Evolutionary conservation across 1,284 basidiomycete species (phyloP), one percentile per base, ranked within the genome.

Genomic region (Tilletia caries): DNA sequence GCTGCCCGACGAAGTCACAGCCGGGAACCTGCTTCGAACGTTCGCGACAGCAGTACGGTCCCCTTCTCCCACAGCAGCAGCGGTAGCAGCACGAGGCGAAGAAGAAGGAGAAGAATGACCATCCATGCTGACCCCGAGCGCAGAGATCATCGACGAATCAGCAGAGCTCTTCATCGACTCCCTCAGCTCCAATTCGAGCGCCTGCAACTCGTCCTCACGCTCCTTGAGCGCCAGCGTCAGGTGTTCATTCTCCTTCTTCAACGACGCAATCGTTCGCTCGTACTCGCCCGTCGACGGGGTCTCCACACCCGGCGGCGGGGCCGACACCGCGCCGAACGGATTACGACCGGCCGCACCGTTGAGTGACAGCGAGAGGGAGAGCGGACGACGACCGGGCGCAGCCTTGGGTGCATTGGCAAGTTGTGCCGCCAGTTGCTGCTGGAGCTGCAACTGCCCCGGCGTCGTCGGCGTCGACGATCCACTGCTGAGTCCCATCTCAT

Each of bases 221-320:
- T 80, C 78, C 69, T 75, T 76, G 23, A 80, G 71, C 29, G 71
- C 75, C 58, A 76, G 75, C 44, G 79, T 76, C 65, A 80, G 68
- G 6, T 74, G 70, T 71, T 76, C 71, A 18, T 74, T 71, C 69
- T 79, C 78, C 68, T 73, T 77, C 67, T 80, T 76, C 15, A 80
- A 70, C 62, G 73, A 78, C 10, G 73, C 71, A 65, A 78, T 73
- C 54, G 76, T 77, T 25, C 79, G 68, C 65, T 80, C 78, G 73
- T 75, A 78, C 71, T 72, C 76, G 68, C 70, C 77, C 68, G 73
- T 65, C 48, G 75, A 76, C 68, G 72, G 5, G 8, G 54, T 27
- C 29, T 29, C 20, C 13, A 18, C 29, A 29, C 10, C 20, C 25
- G 32, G 8, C 10, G 8, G 23, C 8, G 54, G 23, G 29, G 20